Evolutionary conservation across 2,329 filamentous ascomycete genomes (phyloP).

Genomic region (Colletotrichum camelliae): DNA sequence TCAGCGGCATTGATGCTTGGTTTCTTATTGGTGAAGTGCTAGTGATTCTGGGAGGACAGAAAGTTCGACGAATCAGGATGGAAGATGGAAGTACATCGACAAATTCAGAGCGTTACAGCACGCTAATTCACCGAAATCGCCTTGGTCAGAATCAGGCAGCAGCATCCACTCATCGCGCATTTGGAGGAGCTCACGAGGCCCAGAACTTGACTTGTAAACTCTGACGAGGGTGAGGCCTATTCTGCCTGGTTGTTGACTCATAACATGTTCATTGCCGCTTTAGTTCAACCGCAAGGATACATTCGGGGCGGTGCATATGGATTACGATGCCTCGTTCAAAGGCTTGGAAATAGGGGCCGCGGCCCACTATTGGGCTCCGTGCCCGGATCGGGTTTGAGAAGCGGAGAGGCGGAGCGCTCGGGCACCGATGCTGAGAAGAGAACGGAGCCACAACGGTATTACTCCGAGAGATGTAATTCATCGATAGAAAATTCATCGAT

Average conservation of each 20-base stretch:
- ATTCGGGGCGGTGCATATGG: neutral
- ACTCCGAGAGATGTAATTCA: neutral
- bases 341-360: rapidly evolving
- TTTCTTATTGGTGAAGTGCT: neutral
- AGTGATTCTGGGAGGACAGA: rapidly evolving
- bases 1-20: neutral
- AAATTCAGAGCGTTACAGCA: neutral
- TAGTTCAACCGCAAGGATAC: neutral
- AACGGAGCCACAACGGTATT: too few species aligned
- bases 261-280: neutral
- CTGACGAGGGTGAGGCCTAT: neutral
- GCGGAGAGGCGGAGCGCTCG: neutral
- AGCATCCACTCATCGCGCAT: neutral
- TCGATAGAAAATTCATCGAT: neutral
- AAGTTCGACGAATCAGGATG: neutral
- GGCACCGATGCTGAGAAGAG: neutral
- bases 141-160: neutral
- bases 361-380: neutral
- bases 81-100: rapidly evolving
- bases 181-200: neutral
- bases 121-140: neutral
- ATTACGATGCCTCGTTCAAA: rapidly evolving
- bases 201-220: neutral
- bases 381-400: neutral
- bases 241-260: neutral